Conservation (phyloP, 148 eudicot species). For the Beta vulgaris region DNA sequence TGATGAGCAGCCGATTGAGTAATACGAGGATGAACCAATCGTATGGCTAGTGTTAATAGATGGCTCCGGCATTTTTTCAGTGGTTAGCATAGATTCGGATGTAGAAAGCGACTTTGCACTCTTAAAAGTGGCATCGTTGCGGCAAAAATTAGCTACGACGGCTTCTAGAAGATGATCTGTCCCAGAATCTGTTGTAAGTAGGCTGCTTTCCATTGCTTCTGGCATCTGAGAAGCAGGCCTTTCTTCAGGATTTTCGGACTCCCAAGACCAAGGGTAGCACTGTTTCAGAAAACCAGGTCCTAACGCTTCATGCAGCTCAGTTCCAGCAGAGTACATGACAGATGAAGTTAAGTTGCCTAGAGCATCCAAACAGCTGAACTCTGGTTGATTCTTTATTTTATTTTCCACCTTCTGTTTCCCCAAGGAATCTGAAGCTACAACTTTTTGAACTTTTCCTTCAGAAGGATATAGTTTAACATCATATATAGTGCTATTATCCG, state of each 20-base stretch:
- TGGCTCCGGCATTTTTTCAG: constrained; percentile 56
- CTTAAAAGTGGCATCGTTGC: constrained; percentile 30
- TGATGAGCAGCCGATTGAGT: constrained; percentile 55
- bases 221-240: constrained; percentile 43
- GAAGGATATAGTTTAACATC: constrained; percentile 24
- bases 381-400: constrained; percentile 17
- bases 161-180: constrained; percentile 85
- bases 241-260: constrained; percentile 32
- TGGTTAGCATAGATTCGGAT: constrained; percentile 51
- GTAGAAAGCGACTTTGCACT: constrained; percentile 36
- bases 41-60: constrained; percentile 42
- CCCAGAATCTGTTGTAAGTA: constrained; percentile 51
- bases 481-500: constrained; percentile 26
- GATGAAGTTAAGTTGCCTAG: constrained; percentile 25
- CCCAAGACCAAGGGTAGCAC: constrained; percentile 37
- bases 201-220: constrained; percentile 40
- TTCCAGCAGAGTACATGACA: constrained; percentile 51
- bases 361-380: constrained; percentile 24
- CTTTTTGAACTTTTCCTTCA: constrained; percentile 4
- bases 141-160: constrained; percentile 65
- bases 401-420: constrained; percentile 16
- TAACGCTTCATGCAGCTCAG: constrained; percentile 81
- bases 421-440: constrained; percentile 23
- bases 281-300: constrained; percentile 62
- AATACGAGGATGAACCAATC: constrained; percentile 47